Base-by-base conservation (phyloP, 208 protist species). In the Leishmania braziliensis region DNA sequence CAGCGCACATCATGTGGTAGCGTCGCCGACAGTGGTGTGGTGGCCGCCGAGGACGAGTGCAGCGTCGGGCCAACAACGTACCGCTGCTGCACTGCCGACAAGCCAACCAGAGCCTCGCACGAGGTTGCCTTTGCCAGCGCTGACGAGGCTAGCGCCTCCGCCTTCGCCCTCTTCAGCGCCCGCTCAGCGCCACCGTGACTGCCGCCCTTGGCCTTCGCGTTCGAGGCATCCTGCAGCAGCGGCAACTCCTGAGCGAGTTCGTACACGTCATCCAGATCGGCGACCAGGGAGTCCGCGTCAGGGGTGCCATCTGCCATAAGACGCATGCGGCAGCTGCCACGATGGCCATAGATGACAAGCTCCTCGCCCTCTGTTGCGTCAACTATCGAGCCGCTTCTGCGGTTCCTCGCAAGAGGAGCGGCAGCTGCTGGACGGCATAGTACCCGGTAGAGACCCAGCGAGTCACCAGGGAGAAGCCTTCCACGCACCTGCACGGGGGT, bases 251-350 rank as follows among this genome's bases (percentile, higher is more conserved):
- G 63, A 62, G 71, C 82, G 62, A 82, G 56, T 53, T 62, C 63
- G 58, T 82, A 85, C 36, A 76, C 78, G 36, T 85, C 82, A 54
- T 85, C 82, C 48, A 85, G 36, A 43, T 85, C 82, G 9, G 63
- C 76, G 20, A 84, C 84, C 51, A 90, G 85, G 62, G 84, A 90
- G 62, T 78, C 85, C 10, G 77, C 74, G 46, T 95, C 86, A 50
- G 90, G 90, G 26, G 90, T 92, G 81, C 92, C 92, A 79, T 95
- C 92, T 18, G 75, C 66, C 62, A 85, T 81, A 26, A 89, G 78
- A 58, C 79, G 74, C 75, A 88, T 85, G 16, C 81, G 82, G 80
- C 90, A 88, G 48, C 82, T 82, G 1, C 91, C 91, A 51, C 76
- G 78, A n/a, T 85, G 76, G 39, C 91, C 89, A 63, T 82, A 95